Evolutionary conservation across 805 yeast species (phyloP).

Genomic region (Suhomyces faveliae): DNA sequence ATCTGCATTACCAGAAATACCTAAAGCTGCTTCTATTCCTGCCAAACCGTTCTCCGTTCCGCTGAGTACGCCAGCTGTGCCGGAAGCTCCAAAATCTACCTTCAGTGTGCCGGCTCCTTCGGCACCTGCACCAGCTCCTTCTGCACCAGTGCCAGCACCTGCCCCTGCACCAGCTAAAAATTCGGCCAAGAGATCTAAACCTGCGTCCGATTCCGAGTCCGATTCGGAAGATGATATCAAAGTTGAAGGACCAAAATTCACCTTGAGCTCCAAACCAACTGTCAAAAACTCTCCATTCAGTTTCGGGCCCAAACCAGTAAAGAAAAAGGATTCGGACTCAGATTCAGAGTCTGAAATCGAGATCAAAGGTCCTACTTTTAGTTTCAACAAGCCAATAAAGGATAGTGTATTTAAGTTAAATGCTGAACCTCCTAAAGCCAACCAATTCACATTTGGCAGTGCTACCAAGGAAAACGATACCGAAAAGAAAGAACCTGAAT

Average conservation of each 20-base stretch:
- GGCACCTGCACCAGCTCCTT: conserved; percentile 4
- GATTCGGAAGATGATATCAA: conserved; percentile 27
- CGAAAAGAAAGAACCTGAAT: not conserved
- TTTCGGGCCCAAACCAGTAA: conserved; percentile 32
- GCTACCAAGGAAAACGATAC: conserved; percentile 4
- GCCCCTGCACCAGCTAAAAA: conserved; percentile 6
- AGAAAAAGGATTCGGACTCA: conserved; percentile 37
- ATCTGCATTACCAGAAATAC: conserved; percentile 1
- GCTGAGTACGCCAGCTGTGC: not conserved
- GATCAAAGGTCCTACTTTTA: conserved; percentile 72
- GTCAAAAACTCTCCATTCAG: conserved; percentile 38
- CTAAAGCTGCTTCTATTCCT: not conserved
- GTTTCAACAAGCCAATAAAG: conserved; percentile 35
- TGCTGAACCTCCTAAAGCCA: not conserved
- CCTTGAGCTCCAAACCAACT: conserved; percentile 24
- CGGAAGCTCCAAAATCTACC: not conserved
- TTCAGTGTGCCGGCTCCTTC: not conserved
- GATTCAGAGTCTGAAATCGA: conserved; percentile 63
- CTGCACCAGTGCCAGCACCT: conserved; percentile 5
- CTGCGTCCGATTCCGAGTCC: conserved; percentile 16
- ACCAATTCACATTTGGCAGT: not conserved
- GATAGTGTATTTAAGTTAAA: conserved; percentile 31
- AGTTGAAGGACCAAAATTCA: conserved; percentile 39
- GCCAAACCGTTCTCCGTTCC: not conserved
- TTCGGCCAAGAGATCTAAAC: conserved; percentile 1